These are phyloP conservation scores for Penicillium polonicum DNA, from an alignment of 2,329 filamentous ascomycete genomes.

Conservation along the genomic window DNA sequence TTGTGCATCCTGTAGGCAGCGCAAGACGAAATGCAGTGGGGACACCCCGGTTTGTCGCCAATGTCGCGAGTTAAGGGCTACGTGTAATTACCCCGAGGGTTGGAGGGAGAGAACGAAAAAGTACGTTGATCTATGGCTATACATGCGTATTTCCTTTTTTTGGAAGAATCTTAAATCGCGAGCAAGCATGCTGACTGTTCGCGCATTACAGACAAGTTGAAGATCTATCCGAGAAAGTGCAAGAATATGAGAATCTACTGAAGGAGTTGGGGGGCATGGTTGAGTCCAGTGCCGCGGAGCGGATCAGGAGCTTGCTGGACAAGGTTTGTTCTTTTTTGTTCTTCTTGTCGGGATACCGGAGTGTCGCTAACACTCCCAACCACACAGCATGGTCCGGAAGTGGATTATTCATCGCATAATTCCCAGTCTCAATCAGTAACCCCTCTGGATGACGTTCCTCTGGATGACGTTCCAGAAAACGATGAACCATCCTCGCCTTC, in stretches of 20 bases:
- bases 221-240: constrained; percentile 31
- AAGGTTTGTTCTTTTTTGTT: constrained; percentile 30
- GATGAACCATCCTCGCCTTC: constrained; percentile 33
- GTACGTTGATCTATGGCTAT: constrained; percentile 19
- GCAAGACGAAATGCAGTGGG: constrained; percentile 43
- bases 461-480: constrained; percentile 28
- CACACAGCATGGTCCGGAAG: constrained; percentile 25
- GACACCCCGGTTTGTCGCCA: constrained; percentile 39
- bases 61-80: constrained; percentile 36
- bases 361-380: constrained; percentile 4
- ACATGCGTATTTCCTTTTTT: not conserved
- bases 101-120: constrained; percentile 42
- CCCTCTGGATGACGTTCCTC: constrained; percentile 29
- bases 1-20: constrained; percentile 40
- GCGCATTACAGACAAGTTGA: constrained; percentile 32
- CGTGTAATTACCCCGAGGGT: constrained; percentile 39
- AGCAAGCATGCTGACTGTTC: constrained; percentile 12
- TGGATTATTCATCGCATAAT: constrained; percentile 24
- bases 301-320: constrained; percentile 39
- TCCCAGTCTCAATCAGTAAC: constrained; percentile 32
- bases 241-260: constrained; percentile 42
- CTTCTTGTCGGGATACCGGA: not conserved
- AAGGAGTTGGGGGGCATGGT: constrained; percentile 38
- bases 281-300: constrained; percentile 33
- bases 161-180: not conserved